Conservation (phyloP, 495 filamentous ascomycete genomes). For the Rostrohypoxylon terebratum region DNA sequence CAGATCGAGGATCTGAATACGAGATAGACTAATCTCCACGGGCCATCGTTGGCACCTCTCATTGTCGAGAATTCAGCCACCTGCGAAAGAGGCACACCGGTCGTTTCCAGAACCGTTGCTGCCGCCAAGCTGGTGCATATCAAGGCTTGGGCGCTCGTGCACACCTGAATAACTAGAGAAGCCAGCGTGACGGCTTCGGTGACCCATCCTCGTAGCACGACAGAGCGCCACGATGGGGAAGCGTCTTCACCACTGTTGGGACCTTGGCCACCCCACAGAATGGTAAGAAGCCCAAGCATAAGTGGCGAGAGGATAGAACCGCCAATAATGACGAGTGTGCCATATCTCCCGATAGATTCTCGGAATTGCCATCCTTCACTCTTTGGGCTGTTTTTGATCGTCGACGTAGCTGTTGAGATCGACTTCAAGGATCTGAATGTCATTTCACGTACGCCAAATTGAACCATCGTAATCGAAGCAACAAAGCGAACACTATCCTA, state of each 20-base stretch:
- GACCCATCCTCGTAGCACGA: background rate
- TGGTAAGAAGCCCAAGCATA: background rate
- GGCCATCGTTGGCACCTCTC: constrained; percentile 34
- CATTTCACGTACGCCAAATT: background rate
- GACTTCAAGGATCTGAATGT: background rate
- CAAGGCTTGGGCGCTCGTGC: background rate
- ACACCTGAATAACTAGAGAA: background rate
- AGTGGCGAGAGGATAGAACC: background rate
- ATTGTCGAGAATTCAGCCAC: constrained; percentile 40
- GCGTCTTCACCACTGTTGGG: background rate
- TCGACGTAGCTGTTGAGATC: background rate
- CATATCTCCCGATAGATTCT: background rate
- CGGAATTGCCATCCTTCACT: background rate
- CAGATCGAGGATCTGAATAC: constrained; percentile 16
- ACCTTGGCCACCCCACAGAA: background rate
- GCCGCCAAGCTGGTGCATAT: constrained; percentile 36
- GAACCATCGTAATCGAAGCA: background rate
- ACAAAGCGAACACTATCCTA: background rate
- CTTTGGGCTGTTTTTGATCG: background rate
- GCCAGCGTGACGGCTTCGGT: background rate
- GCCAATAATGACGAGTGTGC: background rate
- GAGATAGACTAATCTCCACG: constrained; percentile 30
- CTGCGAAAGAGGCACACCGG: constrained; percentile 37
- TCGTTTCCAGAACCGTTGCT: constrained; percentile 36
- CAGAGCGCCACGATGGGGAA: background rate